phyloP scores from a whole-genome alignment of 2,329 filamentous ascomycete species.

The Calonectria pseudoturangicola region DNA sequence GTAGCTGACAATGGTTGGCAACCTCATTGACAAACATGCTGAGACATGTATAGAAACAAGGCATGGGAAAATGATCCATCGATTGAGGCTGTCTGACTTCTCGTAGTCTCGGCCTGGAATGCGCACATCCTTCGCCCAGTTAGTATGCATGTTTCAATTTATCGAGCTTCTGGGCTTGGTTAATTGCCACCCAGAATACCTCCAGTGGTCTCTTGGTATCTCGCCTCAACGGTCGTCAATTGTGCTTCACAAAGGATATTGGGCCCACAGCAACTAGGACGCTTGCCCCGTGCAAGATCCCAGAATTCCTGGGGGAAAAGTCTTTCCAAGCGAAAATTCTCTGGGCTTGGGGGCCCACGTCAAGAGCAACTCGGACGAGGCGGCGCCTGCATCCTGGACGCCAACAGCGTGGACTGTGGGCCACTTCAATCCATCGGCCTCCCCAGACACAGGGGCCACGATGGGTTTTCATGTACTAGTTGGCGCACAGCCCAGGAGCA shows the following conservation, averaged over 20 bases:
- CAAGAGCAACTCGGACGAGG: neutral
- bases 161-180: neutral
- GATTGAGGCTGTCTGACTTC: neutral
- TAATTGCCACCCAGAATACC: slow-evolving; percentile 7
- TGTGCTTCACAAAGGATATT: slow-evolving; percentile 1
- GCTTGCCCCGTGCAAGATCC: neutral
- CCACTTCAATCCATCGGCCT: slow-evolving; percentile 2
- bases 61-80: neutral
- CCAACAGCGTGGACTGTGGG: neutral
- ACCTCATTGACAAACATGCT: neutral
- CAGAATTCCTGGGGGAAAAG: slow-evolving; percentile 1
- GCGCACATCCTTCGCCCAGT: neutral
- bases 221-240: neutral
- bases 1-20: neutral
- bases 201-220: neutral
- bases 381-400: slow-evolving; percentile 3
- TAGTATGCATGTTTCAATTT: neutral
- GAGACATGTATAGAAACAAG: slow-evolving; percentile 5
- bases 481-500: neutral
- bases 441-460: neutral
- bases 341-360: slow-evolving; percentile 3
- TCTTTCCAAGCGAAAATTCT: neutral
- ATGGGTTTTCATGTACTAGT: neutral
- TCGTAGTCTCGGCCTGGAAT: neutral
- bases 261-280: neutral